These are phyloP conservation scores for Mycosphaerella sp. DNA, from an alignment of 2,329 filamentous ascomycete genomes.

Conservation along the genomic window DNA sequence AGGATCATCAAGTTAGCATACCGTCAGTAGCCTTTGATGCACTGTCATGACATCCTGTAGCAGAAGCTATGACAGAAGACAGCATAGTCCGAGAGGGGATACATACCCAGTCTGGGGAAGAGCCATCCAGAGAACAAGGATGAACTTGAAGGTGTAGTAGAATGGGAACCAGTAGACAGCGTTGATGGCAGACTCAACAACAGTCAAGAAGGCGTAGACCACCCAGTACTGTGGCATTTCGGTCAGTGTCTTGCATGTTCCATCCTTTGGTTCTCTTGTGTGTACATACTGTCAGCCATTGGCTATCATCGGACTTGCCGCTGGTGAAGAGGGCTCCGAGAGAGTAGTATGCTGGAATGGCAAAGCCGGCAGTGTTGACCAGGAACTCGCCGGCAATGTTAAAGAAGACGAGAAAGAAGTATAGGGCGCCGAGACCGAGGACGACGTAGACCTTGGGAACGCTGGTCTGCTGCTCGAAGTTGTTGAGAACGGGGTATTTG, in stretches of 20 bases:
- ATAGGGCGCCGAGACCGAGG: slow-evolving; percentile 68
- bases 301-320: slow-evolving; percentile 70
- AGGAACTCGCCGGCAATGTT: slow-evolving; percentile 85
- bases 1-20: slow-evolving; percentile 19
- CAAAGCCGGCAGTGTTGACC: slow-evolving; percentile 78
- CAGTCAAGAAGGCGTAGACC: slow-evolving; percentile 74
- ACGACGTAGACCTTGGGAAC: slow-evolving; percentile 81
- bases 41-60: background rate
- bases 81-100: slow-evolving; percentile 5
- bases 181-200: slow-evolving; percentile 74
- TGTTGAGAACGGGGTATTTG: slow-evolving; percentile 77
- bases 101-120: slow-evolving; percentile 88
- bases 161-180: slow-evolving; percentile 94
- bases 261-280: background rate
- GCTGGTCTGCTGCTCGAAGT: slow-evolving; percentile 76
- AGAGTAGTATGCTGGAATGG: slow-evolving; percentile 80
- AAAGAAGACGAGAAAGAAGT: slow-evolving; percentile 89
- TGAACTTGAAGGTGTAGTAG: slow-evolving; percentile 99
- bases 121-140: slow-evolving; percentile 94
- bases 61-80: background rate
- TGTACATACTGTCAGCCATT: slow-evolving; percentile 58
- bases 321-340: slow-evolving; percentile 67
- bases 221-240: slow-evolving; percentile 65
- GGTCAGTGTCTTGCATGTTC: slow-evolving; percentile 13
- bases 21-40: too few species aligned